Conservation (phyloP, 768 basidiomycete species). For the Pisolithus albus region DNA sequence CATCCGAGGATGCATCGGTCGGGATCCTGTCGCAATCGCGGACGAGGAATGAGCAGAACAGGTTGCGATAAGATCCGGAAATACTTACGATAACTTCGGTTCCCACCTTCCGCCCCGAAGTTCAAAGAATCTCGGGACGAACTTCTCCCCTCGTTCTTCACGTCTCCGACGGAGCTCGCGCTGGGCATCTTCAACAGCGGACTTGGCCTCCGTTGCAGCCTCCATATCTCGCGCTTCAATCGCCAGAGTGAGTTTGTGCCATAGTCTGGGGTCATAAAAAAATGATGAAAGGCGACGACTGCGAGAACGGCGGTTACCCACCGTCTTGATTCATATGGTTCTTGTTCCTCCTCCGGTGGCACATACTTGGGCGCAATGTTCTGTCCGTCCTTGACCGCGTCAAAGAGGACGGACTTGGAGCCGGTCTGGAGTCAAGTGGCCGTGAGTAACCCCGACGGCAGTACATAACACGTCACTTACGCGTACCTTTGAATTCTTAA, state of each 20-base stretch:
- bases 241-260: conserved; percentile 78
- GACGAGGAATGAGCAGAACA: neutral
- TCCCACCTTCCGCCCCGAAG: conserved; percentile 71
- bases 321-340: conserved; percentile 85
- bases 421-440: conserved; percentile 40
- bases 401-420: conserved; percentile 73
- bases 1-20: conserved; percentile 52
- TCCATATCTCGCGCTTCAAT: conserved; percentile 90
- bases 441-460: neutral
- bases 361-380: conserved; percentile 77
- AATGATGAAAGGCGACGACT: neutral
- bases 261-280: conserved; percentile 44
- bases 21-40: conserved; percentile 49
- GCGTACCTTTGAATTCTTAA: conserved; percentile 60
- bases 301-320: conserved; percentile 25
- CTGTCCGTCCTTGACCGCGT: conserved; percentile 69
- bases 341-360: conserved; percentile 80
- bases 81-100: conserved; percentile 66
- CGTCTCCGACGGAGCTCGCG: conserved; percentile 68
- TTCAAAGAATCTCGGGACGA: conserved; percentile 79
- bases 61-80: neutral
- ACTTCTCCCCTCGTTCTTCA: conserved; percentile 65
- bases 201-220: conserved; percentile 85
- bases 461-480: neutral
- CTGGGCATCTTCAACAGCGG: conserved; percentile 85